phyloP scores from a whole-genome alignment of 176 grass and related monocot species.

The Oryza longistaminata region DNA sequence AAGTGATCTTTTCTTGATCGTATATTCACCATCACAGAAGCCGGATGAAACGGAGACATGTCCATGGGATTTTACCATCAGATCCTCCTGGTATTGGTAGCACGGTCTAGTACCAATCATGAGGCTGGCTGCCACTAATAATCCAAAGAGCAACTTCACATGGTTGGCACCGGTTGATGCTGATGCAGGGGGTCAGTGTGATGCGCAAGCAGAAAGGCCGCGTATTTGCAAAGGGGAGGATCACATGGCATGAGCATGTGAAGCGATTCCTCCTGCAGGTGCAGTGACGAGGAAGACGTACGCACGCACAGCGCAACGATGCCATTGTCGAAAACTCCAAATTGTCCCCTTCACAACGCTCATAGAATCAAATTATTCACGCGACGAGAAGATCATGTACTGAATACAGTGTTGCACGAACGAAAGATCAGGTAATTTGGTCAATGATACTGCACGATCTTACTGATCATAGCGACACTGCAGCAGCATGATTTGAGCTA shows the following conservation, averaged over 20 bases:
- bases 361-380: not conserved
- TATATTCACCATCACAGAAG: not conserved
- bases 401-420: not conserved
- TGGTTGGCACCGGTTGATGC: not conserved
- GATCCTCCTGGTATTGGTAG: not conserved
- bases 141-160: not conserved
- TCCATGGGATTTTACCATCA: not conserved
- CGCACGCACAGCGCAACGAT: not conserved
- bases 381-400: not conserved
- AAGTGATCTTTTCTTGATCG: not conserved
- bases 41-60: not conserved
- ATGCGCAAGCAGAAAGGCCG: not conserved
- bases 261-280: slow-evolving; percentile 16
- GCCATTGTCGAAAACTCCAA: not conserved
- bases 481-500: not conserved
- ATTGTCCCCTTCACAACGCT: not conserved
- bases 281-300: not conserved
- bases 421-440: not conserved
- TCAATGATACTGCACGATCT: not conserved
- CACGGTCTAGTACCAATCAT: slow-evolving; percentile 1
- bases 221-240: not conserved
- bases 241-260: slow-evolving; percentile 42
- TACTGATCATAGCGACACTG: not conserved
- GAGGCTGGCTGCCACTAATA: not conserved
- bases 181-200: not conserved